Percentiles rank a stretch among this genome's conserved stretches.
Evolutionary conservation across 441 rosid species (phyloP).

Genomic region (Lepidium campestre): DNA sequence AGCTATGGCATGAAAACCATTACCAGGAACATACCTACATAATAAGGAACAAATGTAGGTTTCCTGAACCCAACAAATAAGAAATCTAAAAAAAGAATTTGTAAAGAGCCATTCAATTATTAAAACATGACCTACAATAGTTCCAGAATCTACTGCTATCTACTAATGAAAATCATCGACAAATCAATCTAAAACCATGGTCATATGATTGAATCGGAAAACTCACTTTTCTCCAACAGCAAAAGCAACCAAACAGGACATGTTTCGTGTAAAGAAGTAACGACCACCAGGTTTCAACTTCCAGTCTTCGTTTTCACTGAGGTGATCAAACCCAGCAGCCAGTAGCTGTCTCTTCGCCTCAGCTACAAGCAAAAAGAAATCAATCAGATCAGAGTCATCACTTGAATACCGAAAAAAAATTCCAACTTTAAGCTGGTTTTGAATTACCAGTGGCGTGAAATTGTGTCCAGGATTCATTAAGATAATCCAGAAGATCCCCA

Average conservation of each 20-base stretch:
- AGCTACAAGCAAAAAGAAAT: constrained; percentile 36
- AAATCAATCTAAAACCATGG: neutral
- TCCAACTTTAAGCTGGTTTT: neutral
- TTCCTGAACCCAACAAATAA: neutral
- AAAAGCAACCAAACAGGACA: constrained; percentile 92
- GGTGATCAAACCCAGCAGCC: constrained; percentile 66
- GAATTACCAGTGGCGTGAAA: constrained; percentile 78
- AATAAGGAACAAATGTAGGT: constrained; percentile 15
- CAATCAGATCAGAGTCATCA: neutral
- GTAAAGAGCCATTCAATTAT: neutral
- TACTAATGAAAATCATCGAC: neutral
- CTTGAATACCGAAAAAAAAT: neutral
- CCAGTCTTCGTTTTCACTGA: constrained; percentile 82
- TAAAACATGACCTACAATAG: neutral
- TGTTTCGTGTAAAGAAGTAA: constrained; percentile 86
- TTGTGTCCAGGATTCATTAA: constrained; percentile 95
- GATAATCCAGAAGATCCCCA: constrained; percentile 72
- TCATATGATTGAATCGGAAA: neutral
- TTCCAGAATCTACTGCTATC: neutral
- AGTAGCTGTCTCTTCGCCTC: constrained; percentile 74
- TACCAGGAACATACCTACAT: constrained; percentile 71
- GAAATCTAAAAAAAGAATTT: neutral
- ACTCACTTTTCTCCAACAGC: constrained; percentile 87
- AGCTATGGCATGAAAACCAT: constrained; percentile 85
- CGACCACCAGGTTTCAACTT: constrained; percentile 85